A percentile compares a stretch with the other conserved stretches of the same genome.
phyloP scores from a whole-genome alignment of 352 stramenopile species.

The Globisporangium rhizosaccharum region DNA sequence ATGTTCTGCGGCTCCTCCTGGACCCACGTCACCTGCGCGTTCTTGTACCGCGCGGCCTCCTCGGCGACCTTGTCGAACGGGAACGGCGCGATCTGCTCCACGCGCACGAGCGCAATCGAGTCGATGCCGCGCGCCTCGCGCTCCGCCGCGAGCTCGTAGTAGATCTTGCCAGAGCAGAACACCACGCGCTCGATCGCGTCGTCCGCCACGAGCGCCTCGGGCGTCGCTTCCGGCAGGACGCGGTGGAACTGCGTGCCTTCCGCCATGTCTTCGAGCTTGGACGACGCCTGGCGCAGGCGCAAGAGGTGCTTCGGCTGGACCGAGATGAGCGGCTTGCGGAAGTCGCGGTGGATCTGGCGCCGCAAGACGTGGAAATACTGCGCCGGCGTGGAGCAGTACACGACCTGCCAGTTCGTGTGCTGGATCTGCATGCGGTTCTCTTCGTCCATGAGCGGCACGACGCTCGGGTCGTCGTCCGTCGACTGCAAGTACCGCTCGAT shows the following conservation, averaged over 20 bases:
- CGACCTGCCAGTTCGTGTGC: conserved; percentile 95
- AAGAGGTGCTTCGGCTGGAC: conserved; percentile 95
- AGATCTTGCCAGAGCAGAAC: conserved; percentile 96
- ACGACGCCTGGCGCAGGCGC: conserved; percentile 88
- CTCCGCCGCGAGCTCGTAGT: conserved; percentile 94
- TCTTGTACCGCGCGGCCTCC: conserved; percentile 83
- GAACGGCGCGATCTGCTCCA: conserved; percentile 98
- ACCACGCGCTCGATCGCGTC: conserved; percentile 79
- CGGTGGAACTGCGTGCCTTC: conserved; percentile 91
- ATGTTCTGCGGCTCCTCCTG: conserved; percentile 98
- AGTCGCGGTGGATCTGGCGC: conserved; percentile 94
- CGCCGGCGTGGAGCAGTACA: conserved; percentile 94
- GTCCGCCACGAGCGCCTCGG: conserved; percentile 41
- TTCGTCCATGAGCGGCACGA: conserved; percentile 88
- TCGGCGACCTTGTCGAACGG: conserved; percentile 94
- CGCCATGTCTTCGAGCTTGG: conserved; percentile 91
- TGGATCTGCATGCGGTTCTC: conserved; percentile 97
- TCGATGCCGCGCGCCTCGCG: conserved; percentile 82
- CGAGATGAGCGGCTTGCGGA: conserved; percentile 96
- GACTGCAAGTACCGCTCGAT: conserved; percentile 84
- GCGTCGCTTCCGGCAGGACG: conserved; percentile 81
- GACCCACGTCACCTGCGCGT: conserved; percentile 93
- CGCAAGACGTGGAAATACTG: conserved; percentile 92
- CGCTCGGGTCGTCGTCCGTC: conserved; percentile 84
- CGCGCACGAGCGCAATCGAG: conserved; percentile 87